Evolutionary conservation across 1,284 basidiomycete genomes (phyloP), one percentile per base, ranked within the genome.

Genomic region (Trichosporon sp.): DNA sequence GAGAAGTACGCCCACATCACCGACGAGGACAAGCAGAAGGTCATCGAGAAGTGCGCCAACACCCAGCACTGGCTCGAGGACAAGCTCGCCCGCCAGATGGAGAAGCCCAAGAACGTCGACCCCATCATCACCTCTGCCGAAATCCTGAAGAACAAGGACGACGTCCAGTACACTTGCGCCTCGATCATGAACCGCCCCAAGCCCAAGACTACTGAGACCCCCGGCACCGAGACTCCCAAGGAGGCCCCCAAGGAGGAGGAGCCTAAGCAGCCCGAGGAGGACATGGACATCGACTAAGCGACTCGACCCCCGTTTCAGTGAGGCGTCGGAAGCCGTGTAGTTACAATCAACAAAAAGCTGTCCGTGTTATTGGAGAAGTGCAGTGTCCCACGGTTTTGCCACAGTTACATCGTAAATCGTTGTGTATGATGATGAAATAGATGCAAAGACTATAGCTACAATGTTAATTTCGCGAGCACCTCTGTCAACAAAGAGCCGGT

Each of bases 61-160:
- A 86, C 91, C 63, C 91, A 93, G 85, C 92, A 96, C 85, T 97
- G 95, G 95, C 88, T 98, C 74, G 92, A 96, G 79, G 93, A 97
- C 87, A 89, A 91, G 87, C 89, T 90, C 73, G 90, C 89, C 72
- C 87, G 91, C 78, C 95, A 97, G 87, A 86, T 88, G 31, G 95
- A 97, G 87, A 87, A 89, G 74, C 86, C 91, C 81, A 95, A 96
- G 89, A 91, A 92, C 80, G 89, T 90, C 74, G 91, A 96, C 82
- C 91, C 93, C 32, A 88, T 93, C 74, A 85, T 96, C 83, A 93
- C 88, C 71, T 88, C 87, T 68, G 89, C 86, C 69, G 93, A 97
- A 82, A 91, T 96, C 76, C 82, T 87, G 84, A 94, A 94, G 90
- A 92, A 91, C 88, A 88, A 89, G 78, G 94, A 97, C 76, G 94